phyloP scores from a whole-genome alignment of 1,284 basidiomycete species.

The Amylostereum areolatum region DNA sequence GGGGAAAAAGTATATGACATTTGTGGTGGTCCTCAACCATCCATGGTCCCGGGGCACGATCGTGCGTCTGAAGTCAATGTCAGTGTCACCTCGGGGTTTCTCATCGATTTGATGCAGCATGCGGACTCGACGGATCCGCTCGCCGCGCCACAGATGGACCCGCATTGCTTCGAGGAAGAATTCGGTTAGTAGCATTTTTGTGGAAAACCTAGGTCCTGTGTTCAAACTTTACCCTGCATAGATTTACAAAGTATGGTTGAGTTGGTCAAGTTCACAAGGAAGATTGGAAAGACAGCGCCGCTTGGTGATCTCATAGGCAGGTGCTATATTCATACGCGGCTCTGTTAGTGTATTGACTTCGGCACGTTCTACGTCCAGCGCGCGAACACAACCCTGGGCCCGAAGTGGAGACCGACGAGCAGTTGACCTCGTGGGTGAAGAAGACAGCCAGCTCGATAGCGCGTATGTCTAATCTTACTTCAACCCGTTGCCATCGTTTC shows the following conservation, averaged over 20 bases:
- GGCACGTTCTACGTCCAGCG: neutral
- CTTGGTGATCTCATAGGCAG: slow-evolving; percentile 14
- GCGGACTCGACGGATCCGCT: slow-evolving; percentile 28
- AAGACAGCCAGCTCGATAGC: slow-evolving; percentile 8
- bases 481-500: no score
- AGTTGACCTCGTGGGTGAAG: slow-evolving; percentile 14
- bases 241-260: slow-evolving; percentile 30
- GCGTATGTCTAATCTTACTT: neutral
- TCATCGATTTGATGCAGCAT: slow-evolving; percentile 16
- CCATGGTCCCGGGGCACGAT: slow-evolving; percentile 13
- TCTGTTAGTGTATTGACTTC: neutral
- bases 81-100: no score
- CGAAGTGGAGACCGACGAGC: slow-evolving; percentile 13
- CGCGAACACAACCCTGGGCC: slow-evolving; percentile 18
- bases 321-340: neutral
- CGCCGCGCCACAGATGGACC: slow-evolving; percentile 33
- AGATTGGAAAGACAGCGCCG: slow-evolving; percentile 24
- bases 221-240: neutral
- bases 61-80: neutral
- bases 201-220: no score
- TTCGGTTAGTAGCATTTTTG: slow-evolving; percentile 22
- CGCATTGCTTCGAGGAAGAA: slow-evolving; percentile 33
- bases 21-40: slow-evolving; percentile 22
- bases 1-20: slow-evolving; percentile 22
- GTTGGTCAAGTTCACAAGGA: slow-evolving; percentile 31